Conservation (phyloP, 1,139 yeast species). For the Wickerhamomyces sp. region DNA sequence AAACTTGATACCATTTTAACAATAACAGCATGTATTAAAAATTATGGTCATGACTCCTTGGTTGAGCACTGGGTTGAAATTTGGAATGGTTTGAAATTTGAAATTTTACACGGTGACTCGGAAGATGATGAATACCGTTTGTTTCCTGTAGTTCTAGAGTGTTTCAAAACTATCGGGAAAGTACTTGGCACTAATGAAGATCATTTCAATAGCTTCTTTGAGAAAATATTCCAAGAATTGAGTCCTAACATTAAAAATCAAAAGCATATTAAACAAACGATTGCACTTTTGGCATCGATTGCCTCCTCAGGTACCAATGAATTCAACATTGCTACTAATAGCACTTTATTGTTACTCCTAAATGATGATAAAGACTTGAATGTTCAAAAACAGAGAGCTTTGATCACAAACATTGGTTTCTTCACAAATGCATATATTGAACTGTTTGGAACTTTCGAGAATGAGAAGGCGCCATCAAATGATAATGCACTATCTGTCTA, state of each 20-base stretch:
- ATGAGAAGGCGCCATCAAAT: slow-evolving; percentile 11
- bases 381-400: slow-evolving; percentile 52
- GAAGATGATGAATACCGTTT: slow-evolving; percentile 37
- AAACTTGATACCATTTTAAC: slow-evolving; percentile 74
- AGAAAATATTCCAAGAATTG: slow-evolving; percentile 51
- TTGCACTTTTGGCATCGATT: slow-evolving; percentile 53
- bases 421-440: slow-evolving; percentile 41
- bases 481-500: slow-evolving; percentile 35
- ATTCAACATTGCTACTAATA: slow-evolving; percentile 43
- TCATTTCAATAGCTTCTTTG: slow-evolving; percentile 32
- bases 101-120: slow-evolving; percentile 70
- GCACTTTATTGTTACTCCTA: slow-evolving; percentile 35
- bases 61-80: slow-evolving; percentile 62
- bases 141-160: slow-evolving; percentile 43
- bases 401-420: slow-evolving; percentile 57
- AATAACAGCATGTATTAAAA: slow-evolving; percentile 49
- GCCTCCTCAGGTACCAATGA: slow-evolving; percentile 40
- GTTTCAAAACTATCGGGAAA: slow-evolving; percentile 40
- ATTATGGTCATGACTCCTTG: slow-evolving; percentile 42
- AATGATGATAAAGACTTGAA: slow-evolving; percentile 24
- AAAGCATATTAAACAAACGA: slow-evolving; percentile 57
- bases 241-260: slow-evolving; percentile 47
- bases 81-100: slow-evolving; percentile 89
- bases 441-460: slow-evolving; percentile 27
- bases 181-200: slow-evolving; percentile 30